Evolutionary conservation across 179 eudicot genomes (phyloP), one percentile per base, ranked within the genome.

Genomic region (Spergularia azorica): DNA sequence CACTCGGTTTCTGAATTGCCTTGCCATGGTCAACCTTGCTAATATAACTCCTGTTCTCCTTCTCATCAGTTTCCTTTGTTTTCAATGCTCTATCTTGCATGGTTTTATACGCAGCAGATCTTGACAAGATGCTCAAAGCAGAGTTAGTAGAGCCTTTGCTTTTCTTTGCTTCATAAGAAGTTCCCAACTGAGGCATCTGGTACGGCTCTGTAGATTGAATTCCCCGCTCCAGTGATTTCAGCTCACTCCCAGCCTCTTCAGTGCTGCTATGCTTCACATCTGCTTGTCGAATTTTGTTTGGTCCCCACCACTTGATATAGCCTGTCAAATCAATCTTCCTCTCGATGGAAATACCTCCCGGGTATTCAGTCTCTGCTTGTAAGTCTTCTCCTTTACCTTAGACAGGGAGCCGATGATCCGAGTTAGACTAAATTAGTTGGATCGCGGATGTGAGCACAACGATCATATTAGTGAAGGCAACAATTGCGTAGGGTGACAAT

Each of bases 241-340:
- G 96, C 76, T 95, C 99, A 61, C 82, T 81, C 76, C 89, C 87
- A 75, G 86, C 83, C 52, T 93, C 98, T 72, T 93, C 99, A 14
- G 88, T 67, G 74, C 79, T 80, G 56, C 84, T 86, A 38, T 82
- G 87, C 73, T 85, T 93, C 70, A 87, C 71, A 76, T 92, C 98
- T 14, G 87, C 71, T 16, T 80, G 88, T 72, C 92, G 90, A 59
- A 80, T 56, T 87, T 88, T 91, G 79, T 82, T 88, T 59, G 85
- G 81, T 43, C 90, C 92, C 99, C 98, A 95, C 99, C 99, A 95
- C 80, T 95, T 95, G 63, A 95, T 88, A 81, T 88, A 87, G 76
- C 89, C 84, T 52, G 99, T 89, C 76, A 95, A 80, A 86, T 95
- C 99, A 18, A 95, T 90, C 88, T 95, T 95, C 73, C 98, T 89